Evolutionary conservation across 352 stramenopile species (phyloP), one percentile per base, ranked within the genome.

Genomic region (Phytopythium aichiense): DNA sequence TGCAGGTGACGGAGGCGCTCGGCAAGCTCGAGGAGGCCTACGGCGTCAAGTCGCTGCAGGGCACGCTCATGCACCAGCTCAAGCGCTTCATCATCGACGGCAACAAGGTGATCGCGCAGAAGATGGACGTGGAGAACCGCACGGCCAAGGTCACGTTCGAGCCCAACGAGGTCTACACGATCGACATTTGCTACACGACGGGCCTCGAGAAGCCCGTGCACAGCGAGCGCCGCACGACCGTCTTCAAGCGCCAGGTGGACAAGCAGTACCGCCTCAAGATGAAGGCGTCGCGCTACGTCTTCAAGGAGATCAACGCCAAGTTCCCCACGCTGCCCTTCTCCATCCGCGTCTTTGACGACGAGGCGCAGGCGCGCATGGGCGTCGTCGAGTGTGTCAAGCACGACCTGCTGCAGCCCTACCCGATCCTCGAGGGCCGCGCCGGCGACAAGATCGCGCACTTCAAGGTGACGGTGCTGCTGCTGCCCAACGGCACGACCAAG

Each of bases 181-280:
- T 99, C 46, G 98, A 99, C 75, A 93, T 99, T 57, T 97, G 95
- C 72, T 98, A 99, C 84, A 99, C 88, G 61, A 99, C 97, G 11
- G 98, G 98, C 45, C 96, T 98, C 67, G 98, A 98, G 53, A 99
- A 98, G 78, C 92, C 94, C 2, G 84, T 95, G 62, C 79, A 67
- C 49, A 93, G 79, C 57, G 88, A 94, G 72, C 92, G 81, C 60
- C 89, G 97, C 67, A 99, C 96, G 43, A 99, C 97, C 23, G 88
- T 99, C 40, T 99, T 98, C 83, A 99, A 99, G 84, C 94, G 97
- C 63, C 98, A 98, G 67, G 96, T 99, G 42, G 97, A 99, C 77
- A 94, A 98, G 68, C 97, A 97, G 65, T 99, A 99, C 86, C 81
- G 88, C 40, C 72, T 98, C 30, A 98, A 97, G 83, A 97, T 97